Conservation (phyloP, 257 asterid species). For the Coffea canephora region DNA sequence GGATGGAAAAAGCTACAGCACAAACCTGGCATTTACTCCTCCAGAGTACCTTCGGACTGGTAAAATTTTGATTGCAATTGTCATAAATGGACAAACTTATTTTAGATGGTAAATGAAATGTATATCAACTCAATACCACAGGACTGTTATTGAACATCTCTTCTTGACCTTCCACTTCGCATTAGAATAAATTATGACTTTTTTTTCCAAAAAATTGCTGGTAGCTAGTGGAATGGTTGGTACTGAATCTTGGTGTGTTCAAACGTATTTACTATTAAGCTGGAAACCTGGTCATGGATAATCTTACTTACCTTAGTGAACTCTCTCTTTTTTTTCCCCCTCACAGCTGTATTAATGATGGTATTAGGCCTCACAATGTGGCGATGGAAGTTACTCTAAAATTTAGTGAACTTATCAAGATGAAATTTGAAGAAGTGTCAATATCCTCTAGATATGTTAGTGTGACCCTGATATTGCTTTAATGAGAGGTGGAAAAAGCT, state of each 20-base stretch:
- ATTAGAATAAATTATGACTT: background rate
- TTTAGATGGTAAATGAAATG: background rate
- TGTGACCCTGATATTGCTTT: background rate
- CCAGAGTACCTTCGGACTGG: conserved; percentile 71
- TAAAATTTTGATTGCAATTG: conserved; percentile 13
- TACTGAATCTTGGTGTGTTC: background rate
- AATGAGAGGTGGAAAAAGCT: background rate
- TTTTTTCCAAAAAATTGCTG: background rate
- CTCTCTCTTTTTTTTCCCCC: too few species aligned
- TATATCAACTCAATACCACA: background rate
- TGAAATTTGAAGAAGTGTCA: background rate
- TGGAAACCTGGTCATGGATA: background rate
- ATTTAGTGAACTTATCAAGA: background rate
- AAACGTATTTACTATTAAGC: background rate
- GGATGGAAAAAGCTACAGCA: conserved; percentile 77
- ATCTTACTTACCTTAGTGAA: background rate
- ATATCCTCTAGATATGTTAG: background rate
- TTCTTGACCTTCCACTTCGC: background rate
- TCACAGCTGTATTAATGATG: background rate
- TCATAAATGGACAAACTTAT: background rate
- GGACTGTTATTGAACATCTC: background rate
- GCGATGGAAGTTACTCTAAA: background rate
- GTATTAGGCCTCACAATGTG: background rate
- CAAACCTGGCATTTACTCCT: conserved; percentile 72
- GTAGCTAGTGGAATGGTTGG: background rate